phyloP scores from a whole-genome alignment of 805 yeast genomes.

The Kuraishia cidri region DNA sequence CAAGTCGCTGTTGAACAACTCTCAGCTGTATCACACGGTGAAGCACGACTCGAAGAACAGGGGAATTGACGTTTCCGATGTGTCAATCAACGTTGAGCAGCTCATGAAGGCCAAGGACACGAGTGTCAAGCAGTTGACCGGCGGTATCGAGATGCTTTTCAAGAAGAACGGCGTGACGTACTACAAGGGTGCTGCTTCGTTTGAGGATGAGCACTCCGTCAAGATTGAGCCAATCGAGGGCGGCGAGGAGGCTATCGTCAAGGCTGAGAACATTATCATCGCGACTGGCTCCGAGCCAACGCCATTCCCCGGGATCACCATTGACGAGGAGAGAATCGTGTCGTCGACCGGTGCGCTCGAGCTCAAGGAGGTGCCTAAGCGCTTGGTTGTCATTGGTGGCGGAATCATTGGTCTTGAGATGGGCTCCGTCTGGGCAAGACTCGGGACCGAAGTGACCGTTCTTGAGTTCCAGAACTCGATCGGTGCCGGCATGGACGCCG shows the following conservation, averaged over 20 bases:
- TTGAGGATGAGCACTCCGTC: conserved; percentile 70
- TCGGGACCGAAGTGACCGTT: conserved; percentile 93
- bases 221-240: conserved; percentile 85
- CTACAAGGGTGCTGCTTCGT: conserved; percentile 89
- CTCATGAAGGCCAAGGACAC: conserved; percentile 91
- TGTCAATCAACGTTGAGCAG: conserved; percentile 61
- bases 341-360: conserved; percentile 89
- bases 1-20: conserved; percentile 89
- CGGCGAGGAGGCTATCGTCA: conserved; percentile 58
- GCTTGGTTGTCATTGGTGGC: conserved; percentile 91
- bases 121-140: conserved; percentile 81
- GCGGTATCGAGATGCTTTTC: conserved; percentile 91
- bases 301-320: conserved; percentile 95
- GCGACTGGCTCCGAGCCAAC: conserved; percentile 99
- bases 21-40: conserved; percentile 86
- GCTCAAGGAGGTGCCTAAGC: conserved; percentile 86
- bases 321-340: conserved; percentile 96
- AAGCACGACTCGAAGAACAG: conserved; percentile 75
- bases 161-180: conserved; percentile 93
- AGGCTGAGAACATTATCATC: conserved; percentile 82
- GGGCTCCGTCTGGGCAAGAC: conserved; percentile 96
- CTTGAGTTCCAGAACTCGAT: conserved; percentile 84
- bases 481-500: conserved; percentile 98
- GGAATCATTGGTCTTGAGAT: conserved; percentile 99
- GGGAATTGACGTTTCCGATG: conserved; percentile 81